Conservation (phyloP, 345 rosid genomes). For the Eutrema japonicum region DNA sequence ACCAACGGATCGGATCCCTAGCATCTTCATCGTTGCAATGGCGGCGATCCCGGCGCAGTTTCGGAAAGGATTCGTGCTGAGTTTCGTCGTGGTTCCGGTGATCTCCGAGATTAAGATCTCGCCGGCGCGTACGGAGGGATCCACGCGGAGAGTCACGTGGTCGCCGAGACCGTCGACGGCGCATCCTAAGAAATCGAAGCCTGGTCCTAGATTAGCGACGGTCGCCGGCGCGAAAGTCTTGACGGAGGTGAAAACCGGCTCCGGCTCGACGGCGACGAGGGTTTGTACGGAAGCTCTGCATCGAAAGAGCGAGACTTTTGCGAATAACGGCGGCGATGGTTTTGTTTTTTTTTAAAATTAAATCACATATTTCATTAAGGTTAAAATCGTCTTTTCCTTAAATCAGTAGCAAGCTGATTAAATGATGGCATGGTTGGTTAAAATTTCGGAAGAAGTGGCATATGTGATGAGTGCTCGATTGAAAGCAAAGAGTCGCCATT, state of each 20-base stretch:
- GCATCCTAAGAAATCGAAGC: conserved; percentile 88
- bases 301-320: conserved; percentile 45
- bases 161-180: conserved; percentile 77
- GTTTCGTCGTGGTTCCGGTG: conserved; percentile 60
- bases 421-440: too few species aligned
- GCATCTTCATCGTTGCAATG: conserved; percentile 78
- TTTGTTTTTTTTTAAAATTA: too few species aligned
- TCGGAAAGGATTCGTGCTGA: conserved; percentile 69
- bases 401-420: too few species aligned
- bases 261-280: conserved; percentile 59
- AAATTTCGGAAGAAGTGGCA: too few species aligned
- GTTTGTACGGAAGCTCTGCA: conserved; percentile 57
- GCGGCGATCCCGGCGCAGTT: conserved; percentile 97
- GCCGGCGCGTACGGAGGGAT: conserved; percentile 69
- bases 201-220: conserved; percentile 88
- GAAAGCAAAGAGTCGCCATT: conserved; percentile 53
- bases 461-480: conserved; percentile 15
- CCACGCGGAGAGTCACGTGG: conserved; percentile 55
- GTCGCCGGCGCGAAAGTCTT: conserved; percentile 88
- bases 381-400: too few species aligned
- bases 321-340: conserved; percentile 24
- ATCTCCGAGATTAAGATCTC: conserved; percentile 67
- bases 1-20: conserved; percentile 71
- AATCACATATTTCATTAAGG: too few species aligned
- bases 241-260: conserved; percentile 76